These are phyloP conservation scores for Nymphaea thermarum DNA, from an alignment of 164 flowering plant species.

Conservation along the genomic window DNA sequence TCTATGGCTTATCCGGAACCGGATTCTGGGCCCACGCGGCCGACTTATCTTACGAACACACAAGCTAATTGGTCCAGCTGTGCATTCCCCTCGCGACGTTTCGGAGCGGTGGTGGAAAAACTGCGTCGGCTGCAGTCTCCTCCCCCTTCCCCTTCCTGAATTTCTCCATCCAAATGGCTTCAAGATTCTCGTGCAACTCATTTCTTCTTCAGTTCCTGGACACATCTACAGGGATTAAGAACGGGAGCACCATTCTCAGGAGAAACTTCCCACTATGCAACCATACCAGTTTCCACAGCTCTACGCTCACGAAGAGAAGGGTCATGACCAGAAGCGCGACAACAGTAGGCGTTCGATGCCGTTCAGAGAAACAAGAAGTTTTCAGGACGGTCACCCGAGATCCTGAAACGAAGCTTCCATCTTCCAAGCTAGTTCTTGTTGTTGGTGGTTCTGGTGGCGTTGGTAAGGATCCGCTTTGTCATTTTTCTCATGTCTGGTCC, in stretches of 20 bases:
- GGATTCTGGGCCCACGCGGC: too few species aligned
- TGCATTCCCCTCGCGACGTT: too few species aligned
- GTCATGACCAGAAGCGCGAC: background rate
- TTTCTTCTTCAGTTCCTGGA: background rate
- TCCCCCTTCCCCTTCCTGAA: background rate
- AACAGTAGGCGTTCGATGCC: background rate
- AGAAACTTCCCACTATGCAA: background rate
- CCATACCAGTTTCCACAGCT: background rate
- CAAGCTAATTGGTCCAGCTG: too few species aligned
- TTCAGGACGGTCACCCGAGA: slow-evolving; percentile 18
- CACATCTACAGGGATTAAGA: too few species aligned
- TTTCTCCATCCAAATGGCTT: slow-evolving; percentile 26
- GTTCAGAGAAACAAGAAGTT: slow-evolving; percentile 37
- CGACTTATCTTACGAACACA: too few species aligned
- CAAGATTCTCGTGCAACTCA: slow-evolving; percentile 16
- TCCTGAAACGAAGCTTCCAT: slow-evolving; percentile 18
- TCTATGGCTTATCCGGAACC: too few species aligned
- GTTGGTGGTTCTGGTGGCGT: slow-evolving; percentile 94
- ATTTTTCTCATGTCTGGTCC: background rate
- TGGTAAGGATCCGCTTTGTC: slow-evolving; percentile 26
- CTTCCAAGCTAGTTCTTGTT: slow-evolving; percentile 83
- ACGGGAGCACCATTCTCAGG: too few species aligned
- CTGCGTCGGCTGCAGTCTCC: background rate
- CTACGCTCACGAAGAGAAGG: background rate
- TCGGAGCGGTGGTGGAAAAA: too few species aligned